phyloP scores from a whole-genome alignment of 208 protist species.

The Leishmania martiniquensis region DNA sequence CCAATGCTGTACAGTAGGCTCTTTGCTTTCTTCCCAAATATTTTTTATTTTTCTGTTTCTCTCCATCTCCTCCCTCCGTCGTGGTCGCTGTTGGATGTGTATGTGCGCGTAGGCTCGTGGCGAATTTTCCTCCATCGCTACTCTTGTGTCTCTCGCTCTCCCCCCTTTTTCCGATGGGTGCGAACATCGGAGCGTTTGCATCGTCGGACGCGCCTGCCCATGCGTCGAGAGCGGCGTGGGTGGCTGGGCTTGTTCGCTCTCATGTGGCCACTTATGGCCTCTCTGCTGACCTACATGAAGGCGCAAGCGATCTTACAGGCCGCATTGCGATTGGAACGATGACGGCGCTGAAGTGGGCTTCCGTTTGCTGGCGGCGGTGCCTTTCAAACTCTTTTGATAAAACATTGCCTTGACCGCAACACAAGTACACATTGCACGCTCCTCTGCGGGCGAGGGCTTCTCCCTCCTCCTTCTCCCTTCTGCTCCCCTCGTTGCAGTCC shows the following conservation, averaged over 20 bases:
- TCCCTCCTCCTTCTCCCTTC: neutral
- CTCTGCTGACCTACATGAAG: neutral
- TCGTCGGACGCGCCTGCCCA: neutral
- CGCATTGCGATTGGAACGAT: neutral
- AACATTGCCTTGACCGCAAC: neutral
- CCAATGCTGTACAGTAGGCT: no score
- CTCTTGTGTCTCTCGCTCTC: neutral
- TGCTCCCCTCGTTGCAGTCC: no score
- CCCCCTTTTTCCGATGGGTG: neutral
- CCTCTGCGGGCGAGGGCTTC: neutral
- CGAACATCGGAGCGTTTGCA: neutral
- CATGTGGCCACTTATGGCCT: neutral
- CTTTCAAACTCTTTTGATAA: neutral
- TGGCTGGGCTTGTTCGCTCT: neutral
- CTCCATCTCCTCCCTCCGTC: neutral
- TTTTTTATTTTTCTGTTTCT: conserved; percentile 7
- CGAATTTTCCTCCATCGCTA: neutral
- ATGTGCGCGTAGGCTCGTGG: neutral
- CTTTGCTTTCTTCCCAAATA: no score
- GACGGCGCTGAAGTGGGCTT: neutral
- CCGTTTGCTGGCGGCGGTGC: neutral
- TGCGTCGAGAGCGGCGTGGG: neutral
- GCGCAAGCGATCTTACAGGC: neutral
- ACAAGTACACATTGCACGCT: neutral
- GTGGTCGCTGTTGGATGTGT: neutral